A percentile compares a stretch with the other conserved stretches of the same genome.
These are phyloP conservation scores for Neolentinus lepideus DNA, from an alignment of 1,284 basidiomycete genomes.

Conservation along the genomic window DNA sequence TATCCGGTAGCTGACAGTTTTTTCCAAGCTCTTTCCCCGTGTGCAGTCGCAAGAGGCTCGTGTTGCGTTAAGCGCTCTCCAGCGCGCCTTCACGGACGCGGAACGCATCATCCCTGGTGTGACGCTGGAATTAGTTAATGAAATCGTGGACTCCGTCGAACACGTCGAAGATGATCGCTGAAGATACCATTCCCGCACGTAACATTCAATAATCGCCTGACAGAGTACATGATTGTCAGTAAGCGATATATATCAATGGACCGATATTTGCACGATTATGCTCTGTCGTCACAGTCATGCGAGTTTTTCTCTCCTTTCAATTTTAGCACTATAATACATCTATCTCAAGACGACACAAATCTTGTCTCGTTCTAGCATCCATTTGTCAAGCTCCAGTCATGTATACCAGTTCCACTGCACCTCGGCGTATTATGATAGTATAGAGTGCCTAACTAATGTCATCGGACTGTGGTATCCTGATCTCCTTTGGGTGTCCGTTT, in stretches of 20 bases:
- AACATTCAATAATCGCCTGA: neutral
- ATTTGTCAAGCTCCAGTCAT: constrained; percentile 13
- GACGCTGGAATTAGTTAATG: constrained; percentile 75
- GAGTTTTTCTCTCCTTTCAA: constrained; percentile 13
- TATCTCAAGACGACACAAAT: constrained; percentile 8
- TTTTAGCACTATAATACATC: constrained; percentile 13
- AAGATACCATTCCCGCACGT: neutral
- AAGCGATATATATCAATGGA: neutral
- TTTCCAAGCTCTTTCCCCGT: constrained; percentile 72
- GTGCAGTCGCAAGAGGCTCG: constrained; percentile 85
- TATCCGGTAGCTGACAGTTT: constrained; percentile 8
- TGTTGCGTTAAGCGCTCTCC: constrained; percentile 74
- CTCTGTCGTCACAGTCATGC: constrained; percentile 10
- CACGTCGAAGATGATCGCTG: constrained; percentile 57
- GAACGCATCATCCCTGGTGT: constrained; percentile 85
- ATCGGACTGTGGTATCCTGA: constrained; percentile 2
- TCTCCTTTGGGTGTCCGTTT: constrained; percentile 38
- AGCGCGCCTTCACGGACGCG: constrained; percentile 87
- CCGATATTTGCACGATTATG: neutral
- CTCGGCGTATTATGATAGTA: constrained; percentile 4
- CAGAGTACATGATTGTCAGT: neutral
- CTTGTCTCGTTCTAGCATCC: constrained; percentile 9
- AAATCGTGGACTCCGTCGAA: constrained; percentile 88
- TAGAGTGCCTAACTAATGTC: constrained; percentile 1
- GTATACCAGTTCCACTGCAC: constrained; percentile 5